Evolutionary conservation across 2,329 filamentous ascomycete genomes (phyloP), one percentile per base, ranked within the genome.

Genomic region (Diplodia seriata): DNA sequence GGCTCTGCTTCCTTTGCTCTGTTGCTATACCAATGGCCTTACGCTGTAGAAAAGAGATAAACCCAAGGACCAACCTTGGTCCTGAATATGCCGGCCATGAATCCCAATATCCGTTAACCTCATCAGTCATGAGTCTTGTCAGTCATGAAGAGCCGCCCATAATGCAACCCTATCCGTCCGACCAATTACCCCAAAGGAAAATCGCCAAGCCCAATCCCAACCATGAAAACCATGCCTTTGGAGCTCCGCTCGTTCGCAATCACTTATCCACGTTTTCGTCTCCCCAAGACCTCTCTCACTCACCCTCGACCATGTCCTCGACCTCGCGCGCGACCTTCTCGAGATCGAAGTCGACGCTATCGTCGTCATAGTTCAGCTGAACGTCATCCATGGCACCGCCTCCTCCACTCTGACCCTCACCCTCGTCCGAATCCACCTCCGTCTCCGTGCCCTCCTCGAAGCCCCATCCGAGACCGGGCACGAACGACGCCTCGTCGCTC

Each of bases 401-500:
- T 20, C 40, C 18, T n/a, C 8, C 8, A 33, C 26, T 15, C 49
- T 51, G 20, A 4, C 1, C 47, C 47, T 9, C 47, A 26, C 3
- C 11, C 38, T 4, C 11, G 33, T 57, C 33, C 11, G 36, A 12
- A 11, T 57, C 54, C 11, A 5, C 5, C 54, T 40, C 33, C 11
- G 33, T 40, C 33, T 57, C 54, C 4, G 33, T 43, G 9, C 54
- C 53, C 29, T 55, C 53, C 18, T 33, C 54, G 3, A 40, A 23
- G 0, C 8, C 54, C 54, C 12, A 20, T 9, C 43, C 43, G 18
- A 47, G 1, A 0, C n/a, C 43, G 0, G 5, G 7, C 18, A 47
- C 43, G 8, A 47, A n/a, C 43, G 43, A n/a, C 56, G 6, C 26
- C 57, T 62, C 40, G 8, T 50, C 57, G 9, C 43, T 50, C 57